phyloP scores from a whole-genome alignment of 441 rosid species.

The Jatropha multifida region DNA sequence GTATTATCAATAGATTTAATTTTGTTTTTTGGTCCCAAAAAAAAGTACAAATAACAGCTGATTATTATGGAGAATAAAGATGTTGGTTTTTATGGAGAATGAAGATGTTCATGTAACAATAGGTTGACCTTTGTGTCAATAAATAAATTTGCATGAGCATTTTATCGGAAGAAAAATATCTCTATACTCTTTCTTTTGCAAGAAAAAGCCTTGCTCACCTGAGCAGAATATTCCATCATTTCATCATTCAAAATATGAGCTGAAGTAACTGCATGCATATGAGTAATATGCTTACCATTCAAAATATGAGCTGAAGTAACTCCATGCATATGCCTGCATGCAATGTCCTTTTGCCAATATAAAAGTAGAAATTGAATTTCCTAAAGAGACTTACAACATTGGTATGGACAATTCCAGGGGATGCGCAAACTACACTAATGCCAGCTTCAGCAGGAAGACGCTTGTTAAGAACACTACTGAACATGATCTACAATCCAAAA shows the following conservation, averaged over 20 bases:
- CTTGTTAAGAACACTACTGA: conserved; percentile 81
- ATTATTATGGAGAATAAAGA: not conserved
- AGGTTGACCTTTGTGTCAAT: not conserved
- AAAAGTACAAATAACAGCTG: not conserved
- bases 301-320: not conserved
- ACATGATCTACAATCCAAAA: conserved; percentile 75
- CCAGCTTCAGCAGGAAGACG: conserved; percentile 92
- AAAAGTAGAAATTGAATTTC: not conserved
- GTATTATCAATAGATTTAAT: not conserved
- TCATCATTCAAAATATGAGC: not conserved
- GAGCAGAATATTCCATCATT: not conserved
- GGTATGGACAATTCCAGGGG: conserved; percentile 90
- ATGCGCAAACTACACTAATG: conserved; percentile 73
- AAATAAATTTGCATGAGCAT: not conserved
- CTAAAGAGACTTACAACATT: conserved; percentile 75
- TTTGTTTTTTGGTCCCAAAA: not conserved
- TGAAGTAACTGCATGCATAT: not conserved
- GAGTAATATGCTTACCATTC: not conserved
- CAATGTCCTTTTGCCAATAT: not conserved
- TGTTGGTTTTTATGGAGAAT: not conserved
- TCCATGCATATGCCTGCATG: not conserved
- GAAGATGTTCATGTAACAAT: not conserved
- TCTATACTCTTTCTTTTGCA: not conserved
- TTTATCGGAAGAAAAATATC: not conserved
- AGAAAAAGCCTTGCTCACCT: not conserved